A percentile compares a stretch with the other conserved stretches of the same genome.
These are phyloP conservation scores for Irpex sp. DNA, from an alignment of 1,284 basidiomycete genomes.

Conservation along the genomic window DNA sequence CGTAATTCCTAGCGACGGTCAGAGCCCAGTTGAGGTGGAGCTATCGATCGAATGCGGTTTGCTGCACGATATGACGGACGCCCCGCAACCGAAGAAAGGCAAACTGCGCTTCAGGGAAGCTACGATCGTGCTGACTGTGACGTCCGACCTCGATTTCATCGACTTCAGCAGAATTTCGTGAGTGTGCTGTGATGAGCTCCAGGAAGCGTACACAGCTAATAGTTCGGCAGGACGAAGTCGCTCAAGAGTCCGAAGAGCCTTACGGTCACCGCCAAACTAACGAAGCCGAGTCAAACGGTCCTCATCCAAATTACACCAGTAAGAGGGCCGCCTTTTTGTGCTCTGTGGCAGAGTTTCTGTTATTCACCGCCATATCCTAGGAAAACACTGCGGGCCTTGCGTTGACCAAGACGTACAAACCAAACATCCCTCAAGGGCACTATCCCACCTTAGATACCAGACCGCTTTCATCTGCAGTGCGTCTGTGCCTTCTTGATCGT, in stretches of 20 bases:
- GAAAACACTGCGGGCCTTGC: conserved; percentile 64
- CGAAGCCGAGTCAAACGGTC: conserved; percentile 71
- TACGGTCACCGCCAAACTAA: conserved; percentile 48
- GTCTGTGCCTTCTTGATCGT: neutral
- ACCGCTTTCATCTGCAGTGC: conserved; percentile 54
- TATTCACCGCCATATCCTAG: conserved; percentile 30
- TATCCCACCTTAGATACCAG: conserved; percentile 68
- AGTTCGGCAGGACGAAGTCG: conserved; percentile 50
- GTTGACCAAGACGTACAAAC: conserved; percentile 48
- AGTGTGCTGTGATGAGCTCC: neutral
- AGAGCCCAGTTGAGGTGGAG: conserved; percentile 53
- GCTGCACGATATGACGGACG: conserved; percentile 23
- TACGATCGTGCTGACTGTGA: conserved; percentile 66
- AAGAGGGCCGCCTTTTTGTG: conserved; percentile 12
- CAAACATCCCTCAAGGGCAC: conserved; percentile 42
- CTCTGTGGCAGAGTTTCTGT: neutral
- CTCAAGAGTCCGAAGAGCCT: conserved; percentile 56
- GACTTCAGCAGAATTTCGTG: conserved; percentile 76
- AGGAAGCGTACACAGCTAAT: conserved; percentile 7
- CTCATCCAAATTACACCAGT: conserved; percentile 62
- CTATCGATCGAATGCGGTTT: conserved; percentile 55
- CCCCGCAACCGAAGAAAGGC: conserved; percentile 37
- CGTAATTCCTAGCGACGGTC: conserved; percentile 36
- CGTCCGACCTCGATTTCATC: conserved; percentile 64
- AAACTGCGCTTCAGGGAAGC: conserved; percentile 45